A percentile compares a stretch with the other conserved stretches of the same genome.
Evolutionary conservation across 2,329 filamentous ascomycete genomes (phyloP).

Genomic region (Chaetothyriales sp.): DNA sequence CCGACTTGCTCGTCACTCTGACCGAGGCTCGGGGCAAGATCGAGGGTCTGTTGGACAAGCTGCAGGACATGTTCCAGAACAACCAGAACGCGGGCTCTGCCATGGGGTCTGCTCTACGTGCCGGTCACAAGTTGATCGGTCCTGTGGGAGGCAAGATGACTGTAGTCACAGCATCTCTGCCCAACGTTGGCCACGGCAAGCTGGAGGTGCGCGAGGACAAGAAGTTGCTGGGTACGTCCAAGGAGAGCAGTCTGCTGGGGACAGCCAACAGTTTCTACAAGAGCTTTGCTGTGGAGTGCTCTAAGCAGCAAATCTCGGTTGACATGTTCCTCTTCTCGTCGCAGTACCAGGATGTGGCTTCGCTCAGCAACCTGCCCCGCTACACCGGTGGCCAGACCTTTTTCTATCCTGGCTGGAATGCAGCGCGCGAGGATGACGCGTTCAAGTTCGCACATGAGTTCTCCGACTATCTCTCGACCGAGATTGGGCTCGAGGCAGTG

Average conservation of each 20-base stretch:
- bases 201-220: constrained; percentile 92
- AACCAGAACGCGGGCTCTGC: constrained; percentile 81
- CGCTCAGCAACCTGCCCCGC: constrained; percentile 81
- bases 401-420: constrained; percentile 97
- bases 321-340: constrained; percentile 97
- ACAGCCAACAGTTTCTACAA: constrained; percentile 97
- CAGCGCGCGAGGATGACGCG: constrained; percentile 80
- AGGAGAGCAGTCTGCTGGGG: constrained; percentile 74
- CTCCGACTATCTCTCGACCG: constrained; percentile 87
- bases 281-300: constrained; percentile 96
- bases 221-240: constrained; percentile 83
- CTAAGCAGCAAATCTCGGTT: constrained; percentile 95
- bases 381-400: constrained; percentile 97
- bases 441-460: constrained; percentile 97
- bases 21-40: constrained; percentile 81
- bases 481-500: constrained; percentile 91
- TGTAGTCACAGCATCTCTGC: constrained; percentile 75
- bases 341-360: constrained; percentile 94
- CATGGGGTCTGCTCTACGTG: constrained; percentile 83
- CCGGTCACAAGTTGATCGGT: constrained; percentile 90
- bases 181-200: constrained; percentile 78
- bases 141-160: constrained; percentile 89
- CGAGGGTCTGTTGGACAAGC: constrained; percentile 74
- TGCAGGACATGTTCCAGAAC: constrained; percentile 93
- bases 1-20: constrained; percentile 77